Conservation (phyloP, 1,284 basidiomycete genomes). For the Cutaneotrichosporon sp. region DNA sequence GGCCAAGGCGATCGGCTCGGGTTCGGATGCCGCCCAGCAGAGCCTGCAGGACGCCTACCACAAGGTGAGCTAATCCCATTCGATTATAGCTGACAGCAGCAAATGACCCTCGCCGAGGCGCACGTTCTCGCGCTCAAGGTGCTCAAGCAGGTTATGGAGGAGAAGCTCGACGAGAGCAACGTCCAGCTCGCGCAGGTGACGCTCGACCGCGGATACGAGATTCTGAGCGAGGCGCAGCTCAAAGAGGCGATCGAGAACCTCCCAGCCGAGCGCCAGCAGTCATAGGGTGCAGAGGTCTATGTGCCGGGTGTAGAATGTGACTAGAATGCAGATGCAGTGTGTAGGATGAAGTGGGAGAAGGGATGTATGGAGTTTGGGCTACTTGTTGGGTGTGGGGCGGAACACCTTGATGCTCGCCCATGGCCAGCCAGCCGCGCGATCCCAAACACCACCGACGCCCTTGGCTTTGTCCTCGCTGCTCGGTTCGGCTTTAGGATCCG, state of each 20-base stretch:
- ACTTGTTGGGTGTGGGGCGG: constrained; percentile 4
- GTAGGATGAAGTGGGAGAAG: neutral
- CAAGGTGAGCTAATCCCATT: constrained; percentile 61
- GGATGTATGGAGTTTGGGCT: neutral
- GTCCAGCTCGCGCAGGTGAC: constrained; percentile 95
- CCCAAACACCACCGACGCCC: constrained; percentile 49
- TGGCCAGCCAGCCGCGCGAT: constrained; percentile 45
- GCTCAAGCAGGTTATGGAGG: constrained; percentile 99
- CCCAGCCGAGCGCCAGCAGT: constrained; percentile 25
- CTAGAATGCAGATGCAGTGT: neutral
- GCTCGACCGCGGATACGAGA: constrained; percentile 71
- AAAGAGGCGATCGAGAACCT: constrained; percentile 71
- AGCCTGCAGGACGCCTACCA: constrained; percentile 98
- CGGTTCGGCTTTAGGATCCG: constrained; percentile 34
- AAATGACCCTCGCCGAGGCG: constrained; percentile 89
- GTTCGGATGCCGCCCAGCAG: constrained; percentile 95
- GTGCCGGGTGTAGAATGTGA: constrained; percentile 11
- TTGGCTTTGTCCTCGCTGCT: constrained; percentile 34
- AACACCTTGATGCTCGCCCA: constrained; percentile 50
- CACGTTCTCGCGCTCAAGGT: constrained; percentile 82
- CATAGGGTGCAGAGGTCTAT: constrained; percentile 19
- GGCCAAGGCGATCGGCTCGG: constrained; percentile 97
- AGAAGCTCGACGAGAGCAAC: constrained; percentile 96
- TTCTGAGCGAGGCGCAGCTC: constrained; percentile 71
- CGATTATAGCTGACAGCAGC: constrained; percentile 56